These are phyloP conservation scores for Neurospora tetrasperma DNA, from an alignment of 495 filamentous ascomycete genomes.

Conservation along the genomic window DNA sequence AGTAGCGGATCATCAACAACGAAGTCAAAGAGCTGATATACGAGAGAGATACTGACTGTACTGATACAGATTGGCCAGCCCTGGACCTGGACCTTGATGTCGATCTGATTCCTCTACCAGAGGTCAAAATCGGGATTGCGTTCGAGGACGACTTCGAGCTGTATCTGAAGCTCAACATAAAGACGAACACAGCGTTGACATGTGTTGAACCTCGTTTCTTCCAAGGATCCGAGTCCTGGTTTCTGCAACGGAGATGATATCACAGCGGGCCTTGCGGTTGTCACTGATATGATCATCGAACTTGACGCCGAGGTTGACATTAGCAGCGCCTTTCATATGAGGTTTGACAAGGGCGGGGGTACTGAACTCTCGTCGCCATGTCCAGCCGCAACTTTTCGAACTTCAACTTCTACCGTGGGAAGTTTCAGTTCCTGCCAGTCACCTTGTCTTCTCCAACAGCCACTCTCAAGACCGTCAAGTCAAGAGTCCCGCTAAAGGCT, in stretches of 20 bases:
- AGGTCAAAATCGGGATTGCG: slow-evolving; percentile 31
- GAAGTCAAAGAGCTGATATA: background rate
- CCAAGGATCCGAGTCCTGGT: slow-evolving; percentile 30
- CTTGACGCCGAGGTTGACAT: slow-evolving; percentile 38
- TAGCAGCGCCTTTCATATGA: slow-evolving; percentile 41
- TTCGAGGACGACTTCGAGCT: slow-evolving; percentile 41
- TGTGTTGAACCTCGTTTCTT: slow-evolving; percentile 37
- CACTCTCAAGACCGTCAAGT: too few species aligned
- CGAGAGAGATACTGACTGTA: slow-evolving; percentile 21
- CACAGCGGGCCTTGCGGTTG: slow-evolving; percentile 32
- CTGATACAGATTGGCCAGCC: slow-evolving; percentile 27
- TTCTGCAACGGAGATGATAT: slow-evolving; percentile 27
- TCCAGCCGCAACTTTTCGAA: slow-evolving; percentile 36
- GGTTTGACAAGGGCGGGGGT: slow-evolving; percentile 35
- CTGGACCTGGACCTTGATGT: slow-evolving; percentile 27
- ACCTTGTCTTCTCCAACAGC: background rate
- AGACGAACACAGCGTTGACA: slow-evolving; percentile 33
- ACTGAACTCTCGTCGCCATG: slow-evolving; percentile 28
- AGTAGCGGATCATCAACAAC: slow-evolving; percentile 3
- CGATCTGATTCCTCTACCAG: slow-evolving; percentile 33
- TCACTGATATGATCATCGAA: slow-evolving; percentile 39
- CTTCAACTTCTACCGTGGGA: slow-evolving; percentile 35
- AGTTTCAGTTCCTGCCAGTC: slow-evolving; percentile 32
- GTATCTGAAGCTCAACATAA: slow-evolving; percentile 40
- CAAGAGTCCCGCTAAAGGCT: slow-evolving; percentile 16